Conservation (phyloP, 73 alveolate species). For the Effrenium voratum region DNA sequence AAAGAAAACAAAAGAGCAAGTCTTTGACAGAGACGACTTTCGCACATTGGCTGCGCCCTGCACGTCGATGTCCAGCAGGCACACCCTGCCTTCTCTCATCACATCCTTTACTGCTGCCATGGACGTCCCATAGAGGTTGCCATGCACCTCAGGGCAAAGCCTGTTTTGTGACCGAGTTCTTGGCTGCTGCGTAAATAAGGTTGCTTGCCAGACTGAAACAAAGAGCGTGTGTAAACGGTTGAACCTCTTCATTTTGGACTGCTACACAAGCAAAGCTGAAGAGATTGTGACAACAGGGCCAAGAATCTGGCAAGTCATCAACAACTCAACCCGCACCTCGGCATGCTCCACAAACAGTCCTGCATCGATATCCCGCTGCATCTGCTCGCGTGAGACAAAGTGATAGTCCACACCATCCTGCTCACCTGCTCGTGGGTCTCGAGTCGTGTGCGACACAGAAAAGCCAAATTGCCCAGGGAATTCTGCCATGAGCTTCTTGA, state of each 20-base stretch:
- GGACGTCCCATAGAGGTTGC: slow-evolving; percentile 97
- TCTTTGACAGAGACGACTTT: slow-evolving; percentile 48
- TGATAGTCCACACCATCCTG: slow-evolving; percentile 97
- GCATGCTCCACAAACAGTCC: slow-evolving; percentile 95
- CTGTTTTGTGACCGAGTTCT: too few relatives aligned
- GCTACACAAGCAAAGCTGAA: too few relatives aligned
- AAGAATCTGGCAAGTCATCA: too few relatives aligned
- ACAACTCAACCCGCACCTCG: too few relatives aligned
- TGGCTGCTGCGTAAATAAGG: too few relatives aligned
- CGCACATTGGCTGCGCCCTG: slow-evolving; percentile 96
- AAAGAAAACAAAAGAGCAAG: slow-evolving; percentile 96
- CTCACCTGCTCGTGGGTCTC: slow-evolving; percentile 97
- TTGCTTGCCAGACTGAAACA: too few relatives aligned
- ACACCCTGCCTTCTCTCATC: slow-evolving; percentile 95
- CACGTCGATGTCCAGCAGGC: slow-evolving; percentile 97
- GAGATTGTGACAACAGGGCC: too few relatives aligned
- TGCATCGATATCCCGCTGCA: slow-evolving; percentile 95
- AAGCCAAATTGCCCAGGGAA: slow-evolving; percentile 95
- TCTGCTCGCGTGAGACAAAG: slow-evolving; percentile 96
- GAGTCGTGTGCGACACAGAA: slow-evolving; percentile 97
- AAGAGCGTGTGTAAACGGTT: too few relatives aligned
- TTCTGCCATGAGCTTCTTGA: slow-evolving; percentile 95
- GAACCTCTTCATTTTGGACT: too few relatives aligned
- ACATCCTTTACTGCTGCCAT: slow-evolving; percentile 95
- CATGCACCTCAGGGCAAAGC: too few relatives aligned